Base-by-base conservation (phyloP, 108 stramenopile genomes). In the Fragilaria crotonensis region DNA sequence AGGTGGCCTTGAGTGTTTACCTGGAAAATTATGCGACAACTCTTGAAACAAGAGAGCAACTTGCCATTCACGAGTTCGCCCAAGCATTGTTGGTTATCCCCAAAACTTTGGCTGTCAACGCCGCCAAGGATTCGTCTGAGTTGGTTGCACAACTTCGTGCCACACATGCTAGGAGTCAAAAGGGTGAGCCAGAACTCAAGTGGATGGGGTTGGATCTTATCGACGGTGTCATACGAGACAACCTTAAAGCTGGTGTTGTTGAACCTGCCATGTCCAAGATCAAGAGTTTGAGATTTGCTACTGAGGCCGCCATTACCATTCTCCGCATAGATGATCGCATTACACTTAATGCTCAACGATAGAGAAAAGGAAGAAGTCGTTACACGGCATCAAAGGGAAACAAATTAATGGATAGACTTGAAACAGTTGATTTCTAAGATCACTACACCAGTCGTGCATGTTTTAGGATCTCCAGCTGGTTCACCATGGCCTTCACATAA, bases 221-320 rank as follows among this genome's bases (percentile, higher is more conserved):
- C 2, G 78, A 85, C 18, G 96, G 96, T 11, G 69, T 66, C 31
- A 84, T 93, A 41, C 76, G 95, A 25, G 86, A 99, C 68, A 98
- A 96, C 65, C 76, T 99, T 41, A 76, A 64, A 0, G 94, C 95
- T 3, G 99, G 99, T 28, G 97, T 99, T 23, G 96, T 99, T 26
- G 99, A 99, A 79, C 99, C 99, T 0, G 97, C 99, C 63, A 98
- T 99, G 53, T 94, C 91, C 55, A 99, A 99, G 79, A 98, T 99
- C 80, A 99, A 99, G 72, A 80, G 78, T 66, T 73, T 99, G 33
- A 71, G 99, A 28, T 99, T 98, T 79, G 99, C 99, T 20, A 97
- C 96, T 0, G 99, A 99, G 69, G 97, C 99, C 22, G 97, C 97
- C 29, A 96, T 99, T 71, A 97, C 98, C 27, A 98, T 99, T 72